Conservation (phyloP, 768 basidiomycete genomes). For the Tricholoma matsutake region DNA sequence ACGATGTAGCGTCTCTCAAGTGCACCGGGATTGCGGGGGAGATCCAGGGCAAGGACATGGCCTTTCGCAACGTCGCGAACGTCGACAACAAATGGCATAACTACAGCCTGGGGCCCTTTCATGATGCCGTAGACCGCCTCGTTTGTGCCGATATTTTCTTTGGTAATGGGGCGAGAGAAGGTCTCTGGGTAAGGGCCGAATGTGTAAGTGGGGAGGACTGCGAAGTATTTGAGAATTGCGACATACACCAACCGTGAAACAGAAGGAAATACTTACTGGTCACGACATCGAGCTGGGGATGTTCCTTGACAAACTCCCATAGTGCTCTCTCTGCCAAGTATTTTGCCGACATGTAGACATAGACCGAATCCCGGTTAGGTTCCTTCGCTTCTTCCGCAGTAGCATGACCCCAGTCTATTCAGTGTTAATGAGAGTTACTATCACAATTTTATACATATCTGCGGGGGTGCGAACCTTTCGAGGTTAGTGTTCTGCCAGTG, state of each 20-base stretch:
- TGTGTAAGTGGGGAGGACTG: slow-evolving; percentile 35
- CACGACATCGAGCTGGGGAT: slow-evolving; percentile 15
- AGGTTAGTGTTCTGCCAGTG: slow-evolving; percentile 21
- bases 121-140: slow-evolving; percentile 24
- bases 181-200: slow-evolving; percentile 33
- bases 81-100: slow-evolving; percentile 29
- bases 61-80: slow-evolving; percentile 9
- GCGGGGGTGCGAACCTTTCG: slow-evolving; percentile 12
- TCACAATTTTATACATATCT: background rate
- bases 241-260: background rate
- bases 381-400: slow-evolving; percentile 28
- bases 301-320: slow-evolving; percentile 31
- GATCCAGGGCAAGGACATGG: too few species aligned
- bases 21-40: slow-evolving; percentile 7
- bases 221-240: too few species aligned
- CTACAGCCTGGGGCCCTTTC: slow-evolving; percentile 18
- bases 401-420: slow-evolving; percentile 32
- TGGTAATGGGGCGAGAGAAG: slow-evolving; percentile 26
- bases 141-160: slow-evolving; percentile 28
- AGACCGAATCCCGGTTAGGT: slow-evolving; percentile 24
- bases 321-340: slow-evolving; percentile 37
- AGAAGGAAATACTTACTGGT: slow-evolving; percentile 31
- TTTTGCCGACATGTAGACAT: slow-evolving; percentile 41
- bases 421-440: too few species aligned
- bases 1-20: slow-evolving; percentile 27